A percentile compares a stretch with the other conserved stretches of the same genome.
Conservation (phyloP, 306 rosid genomes). For the Vachellia collinsii region DNA sequence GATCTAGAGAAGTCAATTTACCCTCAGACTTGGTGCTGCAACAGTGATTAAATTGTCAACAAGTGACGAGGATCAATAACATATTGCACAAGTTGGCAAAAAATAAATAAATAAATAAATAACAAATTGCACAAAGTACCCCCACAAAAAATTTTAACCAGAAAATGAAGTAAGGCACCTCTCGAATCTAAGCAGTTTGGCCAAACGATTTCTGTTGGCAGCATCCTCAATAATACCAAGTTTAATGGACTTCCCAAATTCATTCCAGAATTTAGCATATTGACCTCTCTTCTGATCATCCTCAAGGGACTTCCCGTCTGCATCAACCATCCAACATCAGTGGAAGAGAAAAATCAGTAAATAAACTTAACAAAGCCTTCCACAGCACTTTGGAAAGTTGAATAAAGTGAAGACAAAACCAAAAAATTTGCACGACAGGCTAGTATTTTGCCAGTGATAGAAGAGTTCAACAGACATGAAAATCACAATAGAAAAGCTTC, state of each 20-base stretch:
- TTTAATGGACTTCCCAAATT: constrained; percentile 96
- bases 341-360: constrained; percentile 27
- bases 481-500: not conserved
- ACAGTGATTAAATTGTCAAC: constrained; percentile 38
- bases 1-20: constrained; percentile 86
- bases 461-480: not conserved
- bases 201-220: constrained; percentile 90
- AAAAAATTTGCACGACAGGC: not conserved
- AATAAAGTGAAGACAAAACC: not conserved
- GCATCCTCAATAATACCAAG: constrained; percentile 97
- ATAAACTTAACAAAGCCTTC: constrained; percentile 1
- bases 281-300: constrained; percentile 85
- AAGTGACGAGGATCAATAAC: constrained; percentile 12
- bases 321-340: constrained; percentile 34
- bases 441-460: not conserved
- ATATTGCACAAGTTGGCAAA: too few species aligned
- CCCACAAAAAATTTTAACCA: not conserved
- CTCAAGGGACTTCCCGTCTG: constrained; percentile 71
- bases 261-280: constrained; percentile 91
- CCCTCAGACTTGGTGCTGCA: constrained; percentile 96
- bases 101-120: too few species aligned
- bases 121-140: not conserved
- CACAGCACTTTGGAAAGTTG: not conserved
- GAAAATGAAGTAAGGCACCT: constrained; percentile 53
- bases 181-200: constrained; percentile 94